A percentile compares a stretch with the other conserved stretches of the same genome.
phyloP scores from a whole-genome alignment of 176 grass and related monocot species.

The Cenchrus purpureus region DNA sequence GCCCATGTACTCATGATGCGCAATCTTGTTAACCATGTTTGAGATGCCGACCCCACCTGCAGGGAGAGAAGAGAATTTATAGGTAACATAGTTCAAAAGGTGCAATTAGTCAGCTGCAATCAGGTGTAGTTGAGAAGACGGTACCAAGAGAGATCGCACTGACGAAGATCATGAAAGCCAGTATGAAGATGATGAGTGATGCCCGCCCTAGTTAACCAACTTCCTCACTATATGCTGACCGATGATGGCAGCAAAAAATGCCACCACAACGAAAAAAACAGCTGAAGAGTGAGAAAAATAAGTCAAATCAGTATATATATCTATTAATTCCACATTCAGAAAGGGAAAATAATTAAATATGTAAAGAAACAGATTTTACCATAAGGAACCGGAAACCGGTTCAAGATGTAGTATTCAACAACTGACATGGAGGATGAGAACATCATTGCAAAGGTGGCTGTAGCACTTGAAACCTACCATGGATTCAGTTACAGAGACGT shows the following conservation, averaged over 20 bases:
- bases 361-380: constrained; percentile 42
- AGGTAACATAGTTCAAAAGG: neutral
- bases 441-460: constrained; percentile 94
- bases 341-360: neutral
- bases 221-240: constrained; percentile 80
- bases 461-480: constrained; percentile 92
- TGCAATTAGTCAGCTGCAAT: neutral
- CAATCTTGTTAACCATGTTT: constrained; percentile 75
- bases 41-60: constrained; percentile 87
- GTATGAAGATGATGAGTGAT: constrained; percentile 94
- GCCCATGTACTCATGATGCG: constrained; percentile 77
- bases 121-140: neutral
- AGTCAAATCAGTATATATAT: constrained; percentile 30
- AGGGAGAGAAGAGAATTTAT: constrained; percentile 1
- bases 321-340: neutral
- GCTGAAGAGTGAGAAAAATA: constrained; percentile 47
- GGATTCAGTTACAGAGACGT: constrained; percentile 24
- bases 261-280: constrained; percentile 60
- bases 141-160: constrained; percentile 92
- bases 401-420: constrained; percentile 89
- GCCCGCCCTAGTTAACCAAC: constrained; percentile 76
- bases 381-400: constrained; percentile 82
- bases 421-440: constrained; percentile 97
- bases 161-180: constrained; percentile 83
- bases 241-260: constrained; percentile 69